These are phyloP conservation scores for Fusarium virguliforme DNA, from an alignment of 2,329 filamentous ascomycete species.

Conservation along the genomic window DNA sequence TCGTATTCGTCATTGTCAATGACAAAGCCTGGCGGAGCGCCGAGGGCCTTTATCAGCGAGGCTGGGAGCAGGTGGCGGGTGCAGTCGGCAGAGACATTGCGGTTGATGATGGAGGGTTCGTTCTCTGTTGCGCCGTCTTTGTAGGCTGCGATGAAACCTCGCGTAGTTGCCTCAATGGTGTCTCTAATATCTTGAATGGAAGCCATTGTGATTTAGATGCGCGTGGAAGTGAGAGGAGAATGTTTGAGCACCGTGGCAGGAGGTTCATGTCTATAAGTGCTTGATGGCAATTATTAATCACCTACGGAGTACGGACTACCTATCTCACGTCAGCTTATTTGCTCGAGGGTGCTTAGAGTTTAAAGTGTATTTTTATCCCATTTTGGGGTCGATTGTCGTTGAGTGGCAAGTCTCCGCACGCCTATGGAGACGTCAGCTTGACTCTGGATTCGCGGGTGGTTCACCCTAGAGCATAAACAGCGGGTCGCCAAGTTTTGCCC, in stretches of 20 bases:
- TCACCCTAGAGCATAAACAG: too few relatives aligned
- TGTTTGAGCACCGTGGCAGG: neutral
- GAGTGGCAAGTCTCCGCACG: neutral
- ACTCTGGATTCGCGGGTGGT: too few relatives aligned
- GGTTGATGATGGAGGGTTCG: conserved; percentile 22
- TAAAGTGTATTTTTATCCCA: neutral
- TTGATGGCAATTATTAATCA: neutral
- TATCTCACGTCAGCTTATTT: conserved; percentile 11
- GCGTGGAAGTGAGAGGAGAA: neutral
- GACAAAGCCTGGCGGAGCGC: conserved; percentile 9
- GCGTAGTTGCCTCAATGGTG: conserved; percentile 22
- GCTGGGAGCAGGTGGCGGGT: conserved; percentile 28
- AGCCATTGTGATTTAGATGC: neutral
- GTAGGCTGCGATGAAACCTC: conserved; percentile 25
- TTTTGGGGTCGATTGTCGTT: neutral
- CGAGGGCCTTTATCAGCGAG: neutral
- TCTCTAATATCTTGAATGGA: conserved; percentile 13
- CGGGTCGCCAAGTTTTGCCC: too few relatives aligned
- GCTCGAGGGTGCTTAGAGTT: neutral
- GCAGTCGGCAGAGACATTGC: conserved; percentile 18
- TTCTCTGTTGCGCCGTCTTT: conserved; percentile 23
- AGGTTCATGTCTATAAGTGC: neutral
- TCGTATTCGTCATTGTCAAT: conserved; percentile 33
- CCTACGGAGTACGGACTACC: neutral
- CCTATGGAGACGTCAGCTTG: neutral